Evolutionary conservation across 1,284 basidiomycete species (phyloP).

Genomic region (Rhodofomes roseus): DNA sequence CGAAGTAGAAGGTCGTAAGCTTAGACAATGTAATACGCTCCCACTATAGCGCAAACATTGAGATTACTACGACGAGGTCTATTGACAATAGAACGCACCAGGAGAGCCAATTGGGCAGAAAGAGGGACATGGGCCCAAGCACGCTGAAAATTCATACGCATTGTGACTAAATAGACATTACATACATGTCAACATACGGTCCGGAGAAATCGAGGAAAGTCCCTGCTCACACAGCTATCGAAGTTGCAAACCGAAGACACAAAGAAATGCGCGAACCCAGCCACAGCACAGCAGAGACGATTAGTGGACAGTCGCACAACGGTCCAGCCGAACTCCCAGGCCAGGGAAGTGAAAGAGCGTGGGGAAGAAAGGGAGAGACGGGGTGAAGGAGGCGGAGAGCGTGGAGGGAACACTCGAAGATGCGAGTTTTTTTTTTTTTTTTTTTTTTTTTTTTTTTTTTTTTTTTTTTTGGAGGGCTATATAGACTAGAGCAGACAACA

Average conservation of each 20-base stretch:
- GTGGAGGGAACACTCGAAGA: neutral
- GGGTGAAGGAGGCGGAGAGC: slow-evolving; percentile 11
- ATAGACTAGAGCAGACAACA: neutral
- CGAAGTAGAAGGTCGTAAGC: slow-evolving; percentile 61
- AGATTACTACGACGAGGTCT: slow-evolving; percentile 4
- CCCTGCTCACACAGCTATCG: slow-evolving; percentile 1
- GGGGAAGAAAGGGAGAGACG: slow-evolving; percentile 19
- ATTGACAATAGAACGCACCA: slow-evolving; percentile 37
- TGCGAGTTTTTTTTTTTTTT: too few relatives aligned
- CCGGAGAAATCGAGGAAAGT: neutral
- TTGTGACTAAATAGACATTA: slow-evolving; percentile 8
- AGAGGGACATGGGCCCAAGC: slow-evolving; percentile 32
- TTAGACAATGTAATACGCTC: slow-evolving; percentile 65
- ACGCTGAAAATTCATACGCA: slow-evolving; percentile 13
- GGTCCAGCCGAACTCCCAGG: slow-evolving; percentile 49
- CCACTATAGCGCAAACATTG: slow-evolving; percentile 44
- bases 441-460: neutral
- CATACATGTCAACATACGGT: neutral
- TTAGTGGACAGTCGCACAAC: slow-evolving; percentile 27
- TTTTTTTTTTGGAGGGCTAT: neutral
- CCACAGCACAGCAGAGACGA: slow-evolving; percentile 43
- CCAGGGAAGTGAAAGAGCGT: slow-evolving; percentile 25
- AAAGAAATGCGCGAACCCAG: slow-evolving; percentile 27
- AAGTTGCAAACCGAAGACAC: slow-evolving; percentile 14
- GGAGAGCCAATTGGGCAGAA: slow-evolving; percentile 43